Conservation (phyloP, 73 alveolate species). For the Paramecium pentaurelia region DNA sequence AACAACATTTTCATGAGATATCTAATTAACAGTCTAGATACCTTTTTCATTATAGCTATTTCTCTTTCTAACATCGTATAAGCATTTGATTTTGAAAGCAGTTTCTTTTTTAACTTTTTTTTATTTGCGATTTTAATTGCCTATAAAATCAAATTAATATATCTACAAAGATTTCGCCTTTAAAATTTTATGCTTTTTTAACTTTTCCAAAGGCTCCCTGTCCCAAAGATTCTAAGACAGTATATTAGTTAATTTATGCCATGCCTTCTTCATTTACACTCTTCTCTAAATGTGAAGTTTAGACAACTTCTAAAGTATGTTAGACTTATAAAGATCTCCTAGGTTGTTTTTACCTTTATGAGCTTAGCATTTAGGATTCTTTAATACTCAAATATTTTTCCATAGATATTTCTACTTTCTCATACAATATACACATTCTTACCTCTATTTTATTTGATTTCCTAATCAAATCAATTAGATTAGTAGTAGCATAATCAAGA, state of each 20-base stretch:
- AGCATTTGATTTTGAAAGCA: slow-evolving; percentile 54
- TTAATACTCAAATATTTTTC: not conserved
- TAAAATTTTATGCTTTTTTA: slow-evolving; percentile 9
- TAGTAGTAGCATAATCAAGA: not conserved
- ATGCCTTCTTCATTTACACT: slow-evolving; percentile 55
- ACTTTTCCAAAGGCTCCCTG: slow-evolving; percentile 63
- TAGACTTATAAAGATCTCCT: not conserved
- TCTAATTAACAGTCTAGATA: not conserved
- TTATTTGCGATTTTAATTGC: slow-evolving; percentile 58
- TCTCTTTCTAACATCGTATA: slow-evolving; percentile 59
- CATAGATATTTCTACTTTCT: slow-evolving; percentile 16
- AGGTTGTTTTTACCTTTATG: not conserved
- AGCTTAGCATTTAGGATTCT: not conserved
- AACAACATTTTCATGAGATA: slow-evolving; percentile 45
- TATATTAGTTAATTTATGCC: slow-evolving; percentile 38
- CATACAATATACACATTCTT: not conserved
- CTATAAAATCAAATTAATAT: not conserved
- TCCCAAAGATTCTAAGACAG: slow-evolving; percentile 28
- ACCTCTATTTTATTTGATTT: not conserved
- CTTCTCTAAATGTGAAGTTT: slow-evolving; percentile 49
- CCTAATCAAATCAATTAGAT: not conserved
- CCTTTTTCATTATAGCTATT: slow-evolving; percentile 60
- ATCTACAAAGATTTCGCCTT: slow-evolving; percentile 3
- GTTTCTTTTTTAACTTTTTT: slow-evolving; percentile 54
- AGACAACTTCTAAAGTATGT: slow-evolving; percentile 24